Conservation (phyloP, 306 rosid species). For the Casuarina equisetifolia region DNA sequence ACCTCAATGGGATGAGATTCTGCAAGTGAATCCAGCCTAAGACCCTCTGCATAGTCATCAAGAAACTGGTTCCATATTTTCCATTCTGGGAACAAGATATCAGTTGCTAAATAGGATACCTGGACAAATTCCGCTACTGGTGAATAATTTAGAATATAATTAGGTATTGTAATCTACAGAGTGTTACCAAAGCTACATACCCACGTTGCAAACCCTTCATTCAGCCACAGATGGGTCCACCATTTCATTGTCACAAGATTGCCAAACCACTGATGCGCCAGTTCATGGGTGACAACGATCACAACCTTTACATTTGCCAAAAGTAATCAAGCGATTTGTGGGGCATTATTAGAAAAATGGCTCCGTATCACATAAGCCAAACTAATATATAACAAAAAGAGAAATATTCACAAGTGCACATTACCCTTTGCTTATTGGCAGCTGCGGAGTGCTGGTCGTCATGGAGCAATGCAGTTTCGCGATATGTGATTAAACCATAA, state of each 20-base stretch:
- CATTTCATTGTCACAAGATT: conserved; percentile 98
- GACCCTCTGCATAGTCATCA: conserved; percentile 69
- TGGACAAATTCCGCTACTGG: conserved; percentile 27
- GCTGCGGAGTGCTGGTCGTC: conserved; percentile 94
- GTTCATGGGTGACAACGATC: conserved; percentile 83
- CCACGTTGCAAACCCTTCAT: conserved; percentile 99
- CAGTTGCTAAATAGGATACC: conserved; percentile 92
- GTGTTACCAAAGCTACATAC: conserved; percentile 42
- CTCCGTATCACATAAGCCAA: conserved; percentile 26
- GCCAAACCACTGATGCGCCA: conserved; percentile 99
- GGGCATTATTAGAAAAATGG: conserved; percentile 19
- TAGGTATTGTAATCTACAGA: background rate
- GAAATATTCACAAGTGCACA: conserved; percentile 22
- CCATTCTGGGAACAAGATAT: conserved; percentile 92
- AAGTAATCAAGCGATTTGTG: conserved; percentile 12
- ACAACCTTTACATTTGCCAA: conserved; percentile 67
- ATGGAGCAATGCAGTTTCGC: conserved; percentile 90
- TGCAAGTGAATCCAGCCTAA: conserved; percentile 81
- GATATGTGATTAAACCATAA: conserved; percentile 91
- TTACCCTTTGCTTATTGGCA: conserved; percentile 85
- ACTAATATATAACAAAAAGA: conserved; percentile 19
- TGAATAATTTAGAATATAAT: background rate
- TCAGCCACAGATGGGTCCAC: conserved; percentile 98
- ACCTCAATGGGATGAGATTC: conserved; percentile 99
- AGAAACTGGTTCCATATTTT: conserved; percentile 94